Conservation (phyloP, 2,329 filamentous ascomycete species). For the Elsinoe australis region DNA sequence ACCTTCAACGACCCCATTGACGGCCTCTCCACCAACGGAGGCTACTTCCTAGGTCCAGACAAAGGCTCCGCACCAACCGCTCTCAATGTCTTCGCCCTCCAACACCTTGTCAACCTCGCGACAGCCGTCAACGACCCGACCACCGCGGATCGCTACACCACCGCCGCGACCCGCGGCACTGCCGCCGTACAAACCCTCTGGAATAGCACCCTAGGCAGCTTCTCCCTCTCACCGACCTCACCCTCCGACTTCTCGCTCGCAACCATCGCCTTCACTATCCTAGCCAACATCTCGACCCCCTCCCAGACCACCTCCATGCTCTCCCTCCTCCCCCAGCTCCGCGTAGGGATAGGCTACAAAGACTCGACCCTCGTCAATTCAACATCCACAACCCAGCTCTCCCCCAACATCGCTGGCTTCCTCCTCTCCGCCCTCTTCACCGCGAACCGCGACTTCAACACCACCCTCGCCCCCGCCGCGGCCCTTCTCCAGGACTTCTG, state of each 20-base stretch:
- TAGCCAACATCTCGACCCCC: slow-evolving; percentile 30
- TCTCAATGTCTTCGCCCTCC: slow-evolving; percentile 26
- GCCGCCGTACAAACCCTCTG: slow-evolving; percentile 31
- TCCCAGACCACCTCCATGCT: slow-evolving; percentile 29
- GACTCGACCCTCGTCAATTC: slow-evolving; percentile 28
- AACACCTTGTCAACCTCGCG: slow-evolving; percentile 27
- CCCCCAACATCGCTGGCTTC: slow-evolving; percentile 43
- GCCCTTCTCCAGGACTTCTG: slow-evolving; percentile 36
- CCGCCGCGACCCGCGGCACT: slow-evolving; percentile 23
- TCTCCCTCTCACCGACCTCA: slow-evolving; percentile 25
- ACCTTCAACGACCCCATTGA: slow-evolving; percentile 26
- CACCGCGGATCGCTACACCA: slow-evolving; percentile 24
- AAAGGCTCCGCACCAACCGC: slow-evolving; percentile 28
- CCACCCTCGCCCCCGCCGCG: slow-evolving; percentile 21
- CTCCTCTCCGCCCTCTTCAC: slow-evolving; percentile 35
- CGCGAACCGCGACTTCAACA: slow-evolving; percentile 19
- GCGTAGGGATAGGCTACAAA: slow-evolving; percentile 34
- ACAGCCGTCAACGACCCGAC: slow-evolving; percentile 27
- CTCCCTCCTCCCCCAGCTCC: slow-evolving; percentile 27
- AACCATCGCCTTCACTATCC: slow-evolving; percentile 31
- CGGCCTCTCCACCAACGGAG: slow-evolving; percentile 22
- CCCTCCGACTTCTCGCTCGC: slow-evolving; percentile 31
- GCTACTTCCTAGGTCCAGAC: slow-evolving; percentile 27
- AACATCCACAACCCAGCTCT: slow-evolving; percentile 21
- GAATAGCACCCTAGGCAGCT: slow-evolving; percentile 29